Evolutionary conservation across 495 filamentous ascomycete species (phyloP).

Genomic region (Neohortaea acidophila): DNA sequence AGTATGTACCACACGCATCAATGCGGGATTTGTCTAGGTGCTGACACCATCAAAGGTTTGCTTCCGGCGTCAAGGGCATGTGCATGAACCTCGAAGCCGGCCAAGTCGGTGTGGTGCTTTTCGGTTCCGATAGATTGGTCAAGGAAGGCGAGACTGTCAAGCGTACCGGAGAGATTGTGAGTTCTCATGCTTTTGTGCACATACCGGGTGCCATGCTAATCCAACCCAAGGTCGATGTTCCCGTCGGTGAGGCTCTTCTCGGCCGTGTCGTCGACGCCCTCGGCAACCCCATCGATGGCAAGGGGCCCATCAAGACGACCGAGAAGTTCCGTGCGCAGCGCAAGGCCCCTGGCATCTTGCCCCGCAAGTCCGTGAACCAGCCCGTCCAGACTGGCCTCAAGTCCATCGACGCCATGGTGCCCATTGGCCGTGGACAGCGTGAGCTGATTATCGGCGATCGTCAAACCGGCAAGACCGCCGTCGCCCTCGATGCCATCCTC

Average conservation of each 20-base stretch:
- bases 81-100: slow-evolving; percentile 99
- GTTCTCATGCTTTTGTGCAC: too few relatives aligned
- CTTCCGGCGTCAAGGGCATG: slow-evolving; percentile 99
- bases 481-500: slow-evolving; percentile 93
- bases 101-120: slow-evolving; percentile 99
- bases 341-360: slow-evolving; percentile 97
- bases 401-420: slow-evolving; percentile 98
- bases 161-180: slow-evolving; percentile 97
- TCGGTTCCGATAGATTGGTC: slow-evolving; percentile 99
- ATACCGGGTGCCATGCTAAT: too few relatives aligned
- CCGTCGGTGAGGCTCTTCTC: slow-evolving; percentile 80
- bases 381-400: slow-evolving; percentile 98
- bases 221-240: slow-evolving; percentile 73
- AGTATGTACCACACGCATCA: slow-evolving; percentile 49
- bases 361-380: slow-evolving; percentile 91
- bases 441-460: slow-evolving; percentile 99
- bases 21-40: slow-evolving; percentile 16
- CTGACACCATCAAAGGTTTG: slow-evolving; percentile 52
- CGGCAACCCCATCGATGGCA: slow-evolving; percentile 97
- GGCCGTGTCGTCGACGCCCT: slow-evolving; percentile 97
- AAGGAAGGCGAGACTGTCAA: slow-evolving; percentile 99
- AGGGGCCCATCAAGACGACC: slow-evolving; percentile 83
- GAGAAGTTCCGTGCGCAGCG: slow-evolving; percentile 93
- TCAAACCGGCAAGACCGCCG: slow-evolving; percentile 99
- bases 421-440: slow-evolving; percentile 99